A percentile compares a stretch with the other conserved stretches of the same genome.
phyloP scores from a whole-genome alignment of 768 basidiomycete species.

The Erythrobasidium yunnanense region DNA sequence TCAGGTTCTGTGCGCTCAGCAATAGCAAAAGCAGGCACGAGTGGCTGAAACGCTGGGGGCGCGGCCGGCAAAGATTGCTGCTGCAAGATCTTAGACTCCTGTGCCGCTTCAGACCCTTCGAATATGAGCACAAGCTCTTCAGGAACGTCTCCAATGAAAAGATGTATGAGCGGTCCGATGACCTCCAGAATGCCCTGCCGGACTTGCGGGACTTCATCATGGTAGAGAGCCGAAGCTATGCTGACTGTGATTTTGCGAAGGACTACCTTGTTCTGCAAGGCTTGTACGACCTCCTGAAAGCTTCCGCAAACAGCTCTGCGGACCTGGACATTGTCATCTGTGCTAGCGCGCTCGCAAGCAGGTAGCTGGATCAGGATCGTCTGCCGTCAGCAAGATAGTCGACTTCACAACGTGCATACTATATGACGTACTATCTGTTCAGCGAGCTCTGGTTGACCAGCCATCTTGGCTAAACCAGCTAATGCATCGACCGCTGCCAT shows the following conservation, averaged over 20 bases:
- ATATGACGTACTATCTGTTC: neutral
- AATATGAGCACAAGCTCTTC: neutral
- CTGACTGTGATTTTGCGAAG: neutral
- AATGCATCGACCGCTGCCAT: neutral
- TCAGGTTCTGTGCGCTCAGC: neutral
- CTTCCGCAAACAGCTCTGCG: too few species aligned
- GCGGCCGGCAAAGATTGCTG: neutral
- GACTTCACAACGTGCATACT: too few species aligned
- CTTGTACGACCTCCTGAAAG: neutral
- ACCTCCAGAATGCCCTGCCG: conserved; percentile 16
- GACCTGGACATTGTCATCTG: too few species aligned
- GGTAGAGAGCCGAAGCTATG: neutral
- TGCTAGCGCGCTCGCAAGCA: too few species aligned
- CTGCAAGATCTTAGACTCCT: neutral
- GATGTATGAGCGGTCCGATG: conserved; percentile 8
- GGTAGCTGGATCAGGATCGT: too few species aligned
- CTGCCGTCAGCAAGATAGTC: too few species aligned
- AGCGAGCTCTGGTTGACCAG: neutral
- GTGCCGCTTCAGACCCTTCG: neutral
- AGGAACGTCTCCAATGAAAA: conserved; percentile 8
- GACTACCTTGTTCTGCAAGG: neutral
- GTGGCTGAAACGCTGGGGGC: conserved; percentile 20
- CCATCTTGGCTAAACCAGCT: neutral
- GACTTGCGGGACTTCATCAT: neutral
- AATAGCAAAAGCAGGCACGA: conserved; percentile 28